Base-by-base conservation (phyloP, 1,139 yeast species). In the Saccharomyces hybrid region DNA sequence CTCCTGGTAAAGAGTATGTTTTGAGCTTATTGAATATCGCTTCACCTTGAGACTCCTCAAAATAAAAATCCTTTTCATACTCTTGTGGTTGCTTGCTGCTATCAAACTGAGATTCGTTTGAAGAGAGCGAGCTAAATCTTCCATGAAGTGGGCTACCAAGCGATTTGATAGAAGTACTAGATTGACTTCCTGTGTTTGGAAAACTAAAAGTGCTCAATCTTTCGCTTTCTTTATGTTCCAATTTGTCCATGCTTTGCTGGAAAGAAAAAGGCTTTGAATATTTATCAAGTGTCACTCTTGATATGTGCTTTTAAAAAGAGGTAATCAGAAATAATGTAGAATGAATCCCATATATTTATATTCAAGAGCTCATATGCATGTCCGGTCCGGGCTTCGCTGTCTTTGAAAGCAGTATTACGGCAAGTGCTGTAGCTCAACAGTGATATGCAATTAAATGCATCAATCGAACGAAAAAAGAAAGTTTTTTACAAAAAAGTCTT, bases 1-100 rank as follows among this genome's bases (percentile, higher is more conserved):
- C 31, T 19, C 31, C 31, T 6, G 51, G 51, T 6, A 48, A 42
- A 21, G 52, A 49, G 48, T 53, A 57, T 4, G 47, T 27, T 27
- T 49, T 54, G 12, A 57, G 32, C 34, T 54, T 38, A 27, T 57
- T 48, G 52, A 57, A 57, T 14, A 57, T 29, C 8, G 52, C 53
- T 42, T 55, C 57, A 46, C 55, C 42, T 44, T 49, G 51, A 6
- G 57, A 56, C 31, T 56, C 58, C 38, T 56, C 56, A 29, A 47
- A 19, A 31, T 56, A 52, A 12, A 56, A 21, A 12, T 21, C 8
- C 27, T 31, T 48, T 31, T 48, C 51, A 6, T 32, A 29, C 26
- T 38, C 34, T 11, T 32, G 28, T 32, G 32, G 26, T 16, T 38
- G 42, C 32, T 48, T 26, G 14, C 44, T 11, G 4, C 44, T 16